A percentile compares a stretch with the other conserved stretches of the same genome.
Evolutionary conservation across 192 early-diverging fungal genomes (phyloP).

Genomic region (Backusella psychrophila): DNA sequence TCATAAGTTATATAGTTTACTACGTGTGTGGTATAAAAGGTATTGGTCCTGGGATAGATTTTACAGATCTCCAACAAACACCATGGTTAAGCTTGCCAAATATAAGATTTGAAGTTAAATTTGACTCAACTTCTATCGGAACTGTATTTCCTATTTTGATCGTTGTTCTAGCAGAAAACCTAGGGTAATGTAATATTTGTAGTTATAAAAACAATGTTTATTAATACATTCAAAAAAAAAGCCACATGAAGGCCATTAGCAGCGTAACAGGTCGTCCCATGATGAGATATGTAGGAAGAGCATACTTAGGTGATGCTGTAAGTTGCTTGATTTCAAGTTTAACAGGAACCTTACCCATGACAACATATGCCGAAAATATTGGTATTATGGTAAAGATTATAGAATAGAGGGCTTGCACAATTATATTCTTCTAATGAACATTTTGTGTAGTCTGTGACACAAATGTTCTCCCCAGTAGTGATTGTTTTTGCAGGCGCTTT

Average conservation of each 20-base stretch:
- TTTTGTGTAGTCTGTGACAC: constrained; percentile 37
- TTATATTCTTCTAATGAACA: neutral
- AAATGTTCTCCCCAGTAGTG: constrained; percentile 50
- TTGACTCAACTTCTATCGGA: constrained; percentile 39
- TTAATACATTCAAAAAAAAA: neutral
- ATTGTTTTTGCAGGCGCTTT: constrained; percentile 47
- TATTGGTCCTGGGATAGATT: constrained; percentile 33
- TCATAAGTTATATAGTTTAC: constrained; percentile 36
- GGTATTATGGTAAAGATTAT: constrained; percentile 33
- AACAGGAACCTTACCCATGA: constrained; percentile 46
- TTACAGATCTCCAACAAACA: constrained; percentile 21
- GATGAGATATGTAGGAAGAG: constrained; percentile 46
- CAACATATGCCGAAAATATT: constrained; percentile 63
- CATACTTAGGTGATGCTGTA: constrained; percentile 54
- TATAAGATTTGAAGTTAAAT: constrained; percentile 29
- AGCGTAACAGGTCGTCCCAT: constrained; percentile 41
- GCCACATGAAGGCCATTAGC: constrained; percentile 49
- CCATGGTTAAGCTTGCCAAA: constrained; percentile 43
- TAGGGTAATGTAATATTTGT: constrained; percentile 25
- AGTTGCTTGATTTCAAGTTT: constrained; percentile 41
- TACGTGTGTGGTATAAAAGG: constrained; percentile 35
- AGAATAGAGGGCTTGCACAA: too few relatives aligned
- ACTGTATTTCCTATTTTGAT: constrained; percentile 47
- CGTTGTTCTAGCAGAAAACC: constrained; percentile 52
- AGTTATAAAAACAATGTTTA: neutral